Conservation (phyloP, 2,329 filamentous ascomycete genomes). For the Zelopaecilomyces penicillatus region DNA sequence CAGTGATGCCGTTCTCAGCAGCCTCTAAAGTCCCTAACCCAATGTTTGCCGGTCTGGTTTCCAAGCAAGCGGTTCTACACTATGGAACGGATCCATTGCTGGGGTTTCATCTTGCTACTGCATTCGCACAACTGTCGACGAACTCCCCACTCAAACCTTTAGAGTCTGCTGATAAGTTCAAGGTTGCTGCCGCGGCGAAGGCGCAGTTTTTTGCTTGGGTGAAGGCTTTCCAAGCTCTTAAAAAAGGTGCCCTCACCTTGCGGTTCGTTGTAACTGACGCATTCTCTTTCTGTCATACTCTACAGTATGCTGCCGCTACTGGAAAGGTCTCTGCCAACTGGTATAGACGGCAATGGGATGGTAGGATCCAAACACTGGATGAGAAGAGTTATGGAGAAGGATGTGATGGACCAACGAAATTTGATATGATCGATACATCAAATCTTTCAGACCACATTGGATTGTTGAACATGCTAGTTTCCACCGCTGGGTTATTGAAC, state of each 20-base stretch:
- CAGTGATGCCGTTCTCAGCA: slow-evolving; percentile 15
- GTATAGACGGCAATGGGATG: slow-evolving; percentile 34
- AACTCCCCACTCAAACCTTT: slow-evolving; percentile 29
- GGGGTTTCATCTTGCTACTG: slow-evolving; percentile 49
- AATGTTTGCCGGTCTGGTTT: slow-evolving; percentile 29
- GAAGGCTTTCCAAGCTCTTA: slow-evolving; percentile 26
- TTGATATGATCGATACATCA: slow-evolving; percentile 50
- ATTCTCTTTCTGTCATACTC: slow-evolving; percentile 41
- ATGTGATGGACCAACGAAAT: slow-evolving; percentile 30
- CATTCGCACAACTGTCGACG: slow-evolving; percentile 29
- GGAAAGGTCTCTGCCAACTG: slow-evolving; percentile 27
- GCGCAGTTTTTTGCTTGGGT: slow-evolving; percentile 40
- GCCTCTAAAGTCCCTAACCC: slow-evolving; percentile 33
- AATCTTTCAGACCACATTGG: slow-evolving; percentile 34
- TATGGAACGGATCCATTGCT: slow-evolving; percentile 43
- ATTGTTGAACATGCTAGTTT: slow-evolving; percentile 29
- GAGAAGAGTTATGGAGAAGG: slow-evolving; percentile 28
- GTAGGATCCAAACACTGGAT: slow-evolving; percentile 34
- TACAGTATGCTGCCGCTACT: slow-evolving; percentile 32
- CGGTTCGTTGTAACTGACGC: slow-evolving; percentile 41
- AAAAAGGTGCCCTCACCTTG: slow-evolving; percentile 25
- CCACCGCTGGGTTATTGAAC: slow-evolving; percentile 39
- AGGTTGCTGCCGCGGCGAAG: slow-evolving; percentile 27
- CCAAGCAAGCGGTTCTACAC: slow-evolving; percentile 31
- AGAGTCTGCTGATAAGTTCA: slow-evolving; percentile 10